phyloP scores from a whole-genome alignment of 2,329 filamentous ascomycete species.

The Dactylellina parvicollis region DNA sequence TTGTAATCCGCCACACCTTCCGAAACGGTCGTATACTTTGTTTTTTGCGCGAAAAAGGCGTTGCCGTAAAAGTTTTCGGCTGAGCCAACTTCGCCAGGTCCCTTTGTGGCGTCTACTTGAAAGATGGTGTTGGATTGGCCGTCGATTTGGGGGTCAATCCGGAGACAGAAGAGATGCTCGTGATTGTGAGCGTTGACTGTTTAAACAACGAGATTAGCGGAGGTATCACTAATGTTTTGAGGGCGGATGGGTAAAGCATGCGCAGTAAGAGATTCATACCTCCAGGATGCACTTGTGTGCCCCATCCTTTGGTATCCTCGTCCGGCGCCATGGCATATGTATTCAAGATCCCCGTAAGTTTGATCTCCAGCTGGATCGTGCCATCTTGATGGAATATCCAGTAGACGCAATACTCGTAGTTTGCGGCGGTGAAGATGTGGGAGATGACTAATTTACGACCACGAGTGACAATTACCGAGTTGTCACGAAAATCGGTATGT shows the following conservation, averaged over 20 bases:
- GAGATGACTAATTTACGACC: constrained; percentile 86
- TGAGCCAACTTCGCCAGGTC: constrained; percentile 79
- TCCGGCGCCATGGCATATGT: constrained; percentile 83
- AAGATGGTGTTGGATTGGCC: constrained; percentile 85
- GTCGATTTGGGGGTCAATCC: constrained; percentile 86
- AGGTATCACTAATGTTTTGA: not conserved
- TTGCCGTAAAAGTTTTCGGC: constrained; percentile 88
- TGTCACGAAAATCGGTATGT: constrained; percentile 91
- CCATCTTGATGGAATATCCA: constrained; percentile 95
- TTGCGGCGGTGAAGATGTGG: constrained; percentile 93
- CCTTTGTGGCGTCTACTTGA: constrained; percentile 78
- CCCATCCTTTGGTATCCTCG: constrained; percentile 86
- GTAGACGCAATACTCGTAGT: constrained; percentile 90
- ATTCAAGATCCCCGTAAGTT: constrained; percentile 91
- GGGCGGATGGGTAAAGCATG: not conserved
- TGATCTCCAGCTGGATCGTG: constrained; percentile 89
- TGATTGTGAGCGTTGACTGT: constrained; percentile 89
- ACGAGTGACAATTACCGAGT: constrained; percentile 84
- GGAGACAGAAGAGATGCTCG: constrained; percentile 92
- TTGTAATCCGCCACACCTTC: constrained; percentile 82
- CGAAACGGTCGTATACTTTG: constrained; percentile 76
- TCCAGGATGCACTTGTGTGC: constrained; percentile 85
- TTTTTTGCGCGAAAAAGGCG: constrained; percentile 86
- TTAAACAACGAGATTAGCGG: not conserved
- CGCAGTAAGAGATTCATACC: constrained; percentile 18